These are phyloP conservation scores for Royoungia palumana DNA, from an alignment of 768 basidiomycete genomes.

Conservation along the genomic window DNA sequence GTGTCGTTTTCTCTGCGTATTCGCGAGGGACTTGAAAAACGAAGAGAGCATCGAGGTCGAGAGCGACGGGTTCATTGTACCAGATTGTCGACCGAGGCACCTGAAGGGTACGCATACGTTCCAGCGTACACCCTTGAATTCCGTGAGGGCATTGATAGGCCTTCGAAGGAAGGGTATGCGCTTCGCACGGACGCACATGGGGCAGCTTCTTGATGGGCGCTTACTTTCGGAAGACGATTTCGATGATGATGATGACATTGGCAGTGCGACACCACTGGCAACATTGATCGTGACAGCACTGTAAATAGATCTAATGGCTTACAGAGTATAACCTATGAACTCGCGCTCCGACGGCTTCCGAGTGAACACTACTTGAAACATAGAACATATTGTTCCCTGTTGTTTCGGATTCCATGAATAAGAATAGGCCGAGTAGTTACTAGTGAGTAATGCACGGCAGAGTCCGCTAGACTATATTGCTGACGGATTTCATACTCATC, in stretches of 20 bases:
- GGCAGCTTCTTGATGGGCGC: conserved; percentile 35
- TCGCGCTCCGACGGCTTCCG: too few relatives aligned
- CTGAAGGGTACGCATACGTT: conserved; percentile 23
- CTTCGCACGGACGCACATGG: conserved; percentile 40
- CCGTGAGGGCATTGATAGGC: conserved; percentile 17
- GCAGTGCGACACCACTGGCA: too few relatives aligned
- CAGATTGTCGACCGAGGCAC: conserved; percentile 10
- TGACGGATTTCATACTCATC: too few relatives aligned
- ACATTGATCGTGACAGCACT: too few relatives aligned
- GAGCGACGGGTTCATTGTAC: conserved; percentile 21
- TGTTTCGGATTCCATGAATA: too few relatives aligned
- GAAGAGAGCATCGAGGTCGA: conserved; percentile 3
- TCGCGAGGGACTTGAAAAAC: conserved; percentile 12
- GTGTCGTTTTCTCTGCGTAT: conserved; percentile 28
- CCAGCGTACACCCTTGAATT: conserved; percentile 33
- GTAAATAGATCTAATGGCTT: too few relatives aligned
- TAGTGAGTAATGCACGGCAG: too few relatives aligned
- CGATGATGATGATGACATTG: conserved; percentile 5
- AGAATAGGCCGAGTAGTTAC: too few relatives aligned
- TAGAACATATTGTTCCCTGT: too few relatives aligned
- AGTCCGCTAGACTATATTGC: too few relatives aligned
- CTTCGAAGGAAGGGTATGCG: conserved; percentile 40
- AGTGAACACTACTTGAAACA: too few relatives aligned
- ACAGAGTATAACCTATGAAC: too few relatives aligned
- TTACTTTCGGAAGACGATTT: conserved; percentile 27